These are phyloP conservation scores for Pyropia haitanensis DNA, from an alignment of 23 red algal genomes.

Conservation along the genomic window DNA sequence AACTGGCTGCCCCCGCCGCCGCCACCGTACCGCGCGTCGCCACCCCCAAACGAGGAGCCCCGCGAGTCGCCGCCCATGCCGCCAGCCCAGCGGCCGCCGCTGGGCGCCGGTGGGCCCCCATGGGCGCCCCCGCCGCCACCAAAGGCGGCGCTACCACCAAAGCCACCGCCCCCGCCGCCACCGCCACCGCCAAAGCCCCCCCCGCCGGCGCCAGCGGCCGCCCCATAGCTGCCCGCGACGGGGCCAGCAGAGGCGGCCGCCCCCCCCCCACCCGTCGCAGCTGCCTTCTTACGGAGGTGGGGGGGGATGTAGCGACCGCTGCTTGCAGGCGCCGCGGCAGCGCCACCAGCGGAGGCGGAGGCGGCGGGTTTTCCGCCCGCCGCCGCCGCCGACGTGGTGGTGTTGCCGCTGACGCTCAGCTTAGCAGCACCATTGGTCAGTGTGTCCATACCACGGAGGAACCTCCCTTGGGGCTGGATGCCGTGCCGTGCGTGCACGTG, in stretches of 20 bases:
- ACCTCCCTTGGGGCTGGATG: too few relatives aligned
- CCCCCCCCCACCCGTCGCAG: constrained; percentile 2
- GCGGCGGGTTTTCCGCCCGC: too few relatives aligned
- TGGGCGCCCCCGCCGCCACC: neutral
- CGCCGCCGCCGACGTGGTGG: too few relatives aligned
- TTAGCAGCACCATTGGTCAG: too few relatives aligned
- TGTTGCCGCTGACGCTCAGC: too few relatives aligned
- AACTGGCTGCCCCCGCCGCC: constrained; percentile 5
- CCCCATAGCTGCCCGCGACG: constrained; percentile 4
- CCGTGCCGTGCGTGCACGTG: too few relatives aligned
- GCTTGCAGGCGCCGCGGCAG: too few relatives aligned
- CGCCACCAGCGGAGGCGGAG: too few relatives aligned
- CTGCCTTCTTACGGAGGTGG: constrained; percentile 37
- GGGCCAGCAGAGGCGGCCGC: constrained; percentile 2
- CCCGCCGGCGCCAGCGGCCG: neutral
- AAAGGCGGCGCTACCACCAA: neutral
- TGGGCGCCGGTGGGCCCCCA: neutral
- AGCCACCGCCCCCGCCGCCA: constrained; percentile 4
- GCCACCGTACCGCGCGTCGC: constrained; percentile 1
- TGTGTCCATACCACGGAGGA: too few relatives aligned
- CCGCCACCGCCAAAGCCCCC: constrained; percentile 5
- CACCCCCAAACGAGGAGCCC: neutral
- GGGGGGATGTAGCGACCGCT: constrained; percentile 47
- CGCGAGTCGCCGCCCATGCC: neutral
- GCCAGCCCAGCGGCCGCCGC: neutral